A percentile compares a stretch with the other conserved stretches of the same genome.
Evolutionary conservation across 805 yeast species (phyloP).

Genomic region (Blastobotrys robertii): DNA sequence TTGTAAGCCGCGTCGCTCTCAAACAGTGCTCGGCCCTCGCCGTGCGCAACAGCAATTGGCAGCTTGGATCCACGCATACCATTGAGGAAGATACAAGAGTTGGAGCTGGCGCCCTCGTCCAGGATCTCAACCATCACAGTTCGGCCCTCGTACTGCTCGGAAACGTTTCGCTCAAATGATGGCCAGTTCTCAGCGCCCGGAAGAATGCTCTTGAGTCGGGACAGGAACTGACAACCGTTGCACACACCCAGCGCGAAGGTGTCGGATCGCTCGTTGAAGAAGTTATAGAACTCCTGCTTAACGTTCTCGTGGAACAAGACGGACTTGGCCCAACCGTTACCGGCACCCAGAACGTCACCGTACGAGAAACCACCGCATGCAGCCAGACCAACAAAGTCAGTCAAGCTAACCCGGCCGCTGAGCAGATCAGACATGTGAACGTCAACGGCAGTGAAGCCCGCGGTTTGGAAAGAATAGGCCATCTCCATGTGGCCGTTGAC

Average conservation of each 20-base stretch:
- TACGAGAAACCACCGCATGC: slow-evolving; percentile 99
- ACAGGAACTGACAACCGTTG: slow-evolving; percentile 95
- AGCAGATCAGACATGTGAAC: slow-evolving; percentile 94
- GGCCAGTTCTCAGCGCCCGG: slow-evolving; percentile 98
- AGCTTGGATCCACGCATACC: slow-evolving; percentile 89
- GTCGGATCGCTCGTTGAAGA: slow-evolving; percentile 79
- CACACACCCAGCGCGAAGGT: slow-evolving; percentile 98
- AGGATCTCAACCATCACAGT: slow-evolving; percentile 77
- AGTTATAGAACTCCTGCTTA: slow-evolving; percentile 62
- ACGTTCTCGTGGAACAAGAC: slow-evolving; percentile 75
- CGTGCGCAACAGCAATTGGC: slow-evolving; percentile 98
- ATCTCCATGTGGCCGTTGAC: slow-evolving; percentile 96
- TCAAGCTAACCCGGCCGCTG: slow-evolving; percentile 55
- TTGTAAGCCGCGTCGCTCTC: slow-evolving; percentile 35
- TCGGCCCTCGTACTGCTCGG: slow-evolving; percentile 97
- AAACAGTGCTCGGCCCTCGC: slow-evolving; percentile 90
- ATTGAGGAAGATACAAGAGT: slow-evolving; percentile 59
- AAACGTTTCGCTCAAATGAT: slow-evolving; percentile 75
- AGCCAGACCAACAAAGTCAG: slow-evolving; percentile 80
- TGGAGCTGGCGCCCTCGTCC: slow-evolving; percentile 33
- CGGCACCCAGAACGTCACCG: slow-evolving; percentile 98
- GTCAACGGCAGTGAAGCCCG: slow-evolving; percentile 90
- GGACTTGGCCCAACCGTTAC: slow-evolving; percentile 98
- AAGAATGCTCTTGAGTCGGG: slow-evolving; percentile 73
- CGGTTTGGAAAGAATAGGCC: slow-evolving; percentile 94